These are phyloP conservation scores for Lactarius indigo DNA, from an alignment of 768 basidiomycete genomes.

Conservation along the genomic window DNA sequence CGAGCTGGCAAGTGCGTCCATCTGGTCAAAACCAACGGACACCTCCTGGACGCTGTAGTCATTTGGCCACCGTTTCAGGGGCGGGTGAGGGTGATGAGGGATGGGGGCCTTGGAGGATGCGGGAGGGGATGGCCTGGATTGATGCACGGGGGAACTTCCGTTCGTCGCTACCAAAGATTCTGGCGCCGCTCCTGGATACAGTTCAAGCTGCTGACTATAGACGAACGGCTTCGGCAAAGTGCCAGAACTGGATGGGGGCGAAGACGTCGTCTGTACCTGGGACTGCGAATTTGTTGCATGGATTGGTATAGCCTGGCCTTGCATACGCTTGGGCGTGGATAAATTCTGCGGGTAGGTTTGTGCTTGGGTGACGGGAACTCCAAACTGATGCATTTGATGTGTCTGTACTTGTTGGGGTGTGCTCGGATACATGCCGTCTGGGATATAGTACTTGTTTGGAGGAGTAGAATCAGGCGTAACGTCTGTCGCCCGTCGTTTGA, in stretches of 20 bases:
- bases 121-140: slow-evolving; percentile 22
- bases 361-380: slow-evolving; percentile 17
- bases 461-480: slow-evolving; percentile 22
- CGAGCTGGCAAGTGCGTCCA: slow-evolving; percentile 38
- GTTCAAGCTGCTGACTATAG: slow-evolving; percentile 13
- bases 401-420: slow-evolving; percentile 7
- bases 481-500: slow-evolving; percentile 25
- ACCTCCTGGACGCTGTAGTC: slow-evolving; percentile 70
- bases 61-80: slow-evolving; percentile 72
- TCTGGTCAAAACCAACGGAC: slow-evolving; percentile 53
- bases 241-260: slow-evolving; percentile 8
- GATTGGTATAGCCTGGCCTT: slow-evolving; percentile 20
- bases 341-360: slow-evolving; percentile 25
- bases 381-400: slow-evolving; percentile 17
- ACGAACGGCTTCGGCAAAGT: slow-evolving; percentile 13
- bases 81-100: slow-evolving; percentile 55
- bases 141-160: slow-evolving; percentile 28
- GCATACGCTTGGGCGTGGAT: slow-evolving; percentile 22
- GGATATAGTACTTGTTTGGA: slow-evolving; percentile 24
- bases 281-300: slow-evolving; percentile 12
- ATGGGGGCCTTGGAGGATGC: slow-evolving; percentile 26
- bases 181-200: slow-evolving; percentile 10
- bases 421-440: slow-evolving; percentile 20
- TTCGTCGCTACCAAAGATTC: slow-evolving; percentile 15
- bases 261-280: slow-evolving; percentile 7